Evolutionary conservation across 2,329 filamentous ascomycete genomes (phyloP).

Genomic region (Colletotrichum ledebouriae): DNA sequence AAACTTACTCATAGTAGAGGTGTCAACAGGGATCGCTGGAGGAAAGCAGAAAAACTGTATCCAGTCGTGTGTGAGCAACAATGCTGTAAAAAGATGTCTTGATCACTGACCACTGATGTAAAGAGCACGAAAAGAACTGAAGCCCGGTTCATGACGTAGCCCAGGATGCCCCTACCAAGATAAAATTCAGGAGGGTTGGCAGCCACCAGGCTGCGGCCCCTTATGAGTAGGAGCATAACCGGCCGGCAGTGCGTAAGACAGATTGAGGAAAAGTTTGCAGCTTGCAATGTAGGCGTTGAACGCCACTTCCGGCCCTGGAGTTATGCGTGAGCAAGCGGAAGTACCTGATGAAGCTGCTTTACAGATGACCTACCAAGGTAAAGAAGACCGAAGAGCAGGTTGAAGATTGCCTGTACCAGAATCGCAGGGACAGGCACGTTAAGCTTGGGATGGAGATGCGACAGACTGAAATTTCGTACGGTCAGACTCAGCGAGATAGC

Average conservation of each 20-base stretch:
- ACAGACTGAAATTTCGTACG: background rate
- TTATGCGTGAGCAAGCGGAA: background rate
- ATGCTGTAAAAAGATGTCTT: background rate
- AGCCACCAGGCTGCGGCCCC: slow-evolving; percentile 51
- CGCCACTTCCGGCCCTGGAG: slow-evolving; percentile 54
- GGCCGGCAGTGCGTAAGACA: slow-evolving; percentile 61
- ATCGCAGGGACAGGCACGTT: slow-evolving; percentile 59
- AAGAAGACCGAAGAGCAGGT: slow-evolving; percentile 60
- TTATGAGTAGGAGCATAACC: slow-evolving; percentile 53
- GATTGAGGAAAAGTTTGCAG: slow-evolving; percentile 60
- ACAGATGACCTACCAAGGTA: slow-evolving; percentile 53
- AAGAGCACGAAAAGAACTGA: slow-evolving; percentile 27
- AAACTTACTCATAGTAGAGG: slow-evolving; percentile 33
- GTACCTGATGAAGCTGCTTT: background rate
- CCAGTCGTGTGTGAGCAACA: background rate
- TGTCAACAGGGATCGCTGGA: slow-evolving; percentile 24
- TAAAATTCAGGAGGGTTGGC: slow-evolving; percentile 18
- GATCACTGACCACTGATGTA: slow-evolving; percentile 20
- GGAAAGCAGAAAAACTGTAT: slow-evolving; percentile 33
- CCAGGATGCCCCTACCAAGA: slow-evolving; percentile 15
- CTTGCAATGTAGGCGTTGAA: slow-evolving; percentile 62
- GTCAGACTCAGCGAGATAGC: background rate
- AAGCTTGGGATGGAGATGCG: slow-evolving; percentile 52
- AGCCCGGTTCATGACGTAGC: slow-evolving; percentile 20
- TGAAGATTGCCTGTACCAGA: slow-evolving; percentile 56